phyloP scores from a whole-genome alignment of 345 rosid species.

The Populus alba region DNA sequence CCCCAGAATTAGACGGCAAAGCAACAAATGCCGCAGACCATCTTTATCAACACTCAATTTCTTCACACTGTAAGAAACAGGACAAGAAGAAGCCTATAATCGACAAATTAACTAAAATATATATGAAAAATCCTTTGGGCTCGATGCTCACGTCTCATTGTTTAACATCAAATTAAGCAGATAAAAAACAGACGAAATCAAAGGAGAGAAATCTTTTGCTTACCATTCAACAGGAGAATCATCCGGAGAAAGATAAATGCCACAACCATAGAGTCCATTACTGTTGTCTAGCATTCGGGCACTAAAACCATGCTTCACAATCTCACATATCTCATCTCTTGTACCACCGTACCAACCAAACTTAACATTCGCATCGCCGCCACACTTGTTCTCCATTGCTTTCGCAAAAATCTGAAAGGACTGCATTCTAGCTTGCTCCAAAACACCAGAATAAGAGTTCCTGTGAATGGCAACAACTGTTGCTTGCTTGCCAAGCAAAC shows the following conservation, averaged over 20 bases:
- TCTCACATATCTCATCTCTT: slow-evolving; percentile 39
- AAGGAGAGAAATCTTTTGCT: neutral
- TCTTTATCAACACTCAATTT: slow-evolving; percentile 41
- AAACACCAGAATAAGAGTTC: slow-evolving; percentile 31
- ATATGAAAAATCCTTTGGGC: neutral
- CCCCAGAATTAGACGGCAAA: slow-evolving; percentile 71
- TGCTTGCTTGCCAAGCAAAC: slow-evolving; percentile 31
- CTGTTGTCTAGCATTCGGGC: slow-evolving; percentile 9
- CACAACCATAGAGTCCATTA: slow-evolving; percentile 51
- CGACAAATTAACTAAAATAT: neutral
- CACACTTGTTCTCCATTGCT: slow-evolving; percentile 49
- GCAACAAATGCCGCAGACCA: slow-evolving; percentile 62
- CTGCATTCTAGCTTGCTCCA: slow-evolving; percentile 51
- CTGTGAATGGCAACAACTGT: slow-evolving; percentile 43
- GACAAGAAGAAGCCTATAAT: neutral
- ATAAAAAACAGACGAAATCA: neutral
- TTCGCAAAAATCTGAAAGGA: slow-evolving; percentile 48
- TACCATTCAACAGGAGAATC: slow-evolving; percentile 64
- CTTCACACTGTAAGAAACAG: slow-evolving; percentile 40
- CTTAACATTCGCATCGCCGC: slow-evolving; percentile 52
- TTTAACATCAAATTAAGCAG: neutral
- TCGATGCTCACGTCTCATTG: neutral
- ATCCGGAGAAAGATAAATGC: slow-evolving; percentile 61
- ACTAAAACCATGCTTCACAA: slow-evolving; percentile 67
- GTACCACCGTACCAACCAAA: slow-evolving; percentile 63